Base-by-base conservation (phyloP, 2,329 filamentous ascomycete species). In the Fusarium chlamydosporum region DNA sequence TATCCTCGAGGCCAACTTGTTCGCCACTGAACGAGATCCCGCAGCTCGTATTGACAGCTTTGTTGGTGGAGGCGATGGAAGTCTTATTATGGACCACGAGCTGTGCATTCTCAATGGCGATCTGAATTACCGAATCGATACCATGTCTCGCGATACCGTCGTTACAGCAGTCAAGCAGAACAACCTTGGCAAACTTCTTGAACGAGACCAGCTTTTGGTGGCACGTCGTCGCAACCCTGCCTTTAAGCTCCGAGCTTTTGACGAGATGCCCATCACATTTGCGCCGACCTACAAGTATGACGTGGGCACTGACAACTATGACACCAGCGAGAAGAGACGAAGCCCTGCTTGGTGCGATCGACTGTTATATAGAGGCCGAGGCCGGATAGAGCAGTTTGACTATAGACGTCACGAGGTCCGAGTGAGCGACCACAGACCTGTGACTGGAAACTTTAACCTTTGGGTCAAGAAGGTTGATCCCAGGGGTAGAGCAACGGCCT, bases 261-360 rank as follows among this genome's bases (percentile, higher is more conserved):
- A 91, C n/a, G 96, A 99, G 80, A 85, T 91, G 56, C 92, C 92
- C 1, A 97, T 99, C 74, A 91, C 89, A 0, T 99, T 99, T 77
- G 91, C 93, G 9, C 96, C 96, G 1, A 99, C 96, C 0, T 99
- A 99, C 84, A 99, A 99, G 78, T 99, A 99, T 78, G 96, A 99
- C 73, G 93, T 98, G 1, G 94, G 94, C 16, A 96, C 93, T 0
- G 95, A 98, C 76, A 91, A 89, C 8, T 99, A 98, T 78, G 96
- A 99, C 77, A 91, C 92, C 1, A 95, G 92, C 73, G 96, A 99
- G 79, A 99, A 99, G 84, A 93, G 93, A 78, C 88, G 96, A 50
- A 91, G 93, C 23, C 96, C 96, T 0, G 96, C 96, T 2, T 99
- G 96, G 96, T 99, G 96, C 78, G 96, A 99, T 82, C 89, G 96